phyloP scores from a whole-genome alignment of 208 protist genomes.

The Acanthamoeba divionensis region DNA sequence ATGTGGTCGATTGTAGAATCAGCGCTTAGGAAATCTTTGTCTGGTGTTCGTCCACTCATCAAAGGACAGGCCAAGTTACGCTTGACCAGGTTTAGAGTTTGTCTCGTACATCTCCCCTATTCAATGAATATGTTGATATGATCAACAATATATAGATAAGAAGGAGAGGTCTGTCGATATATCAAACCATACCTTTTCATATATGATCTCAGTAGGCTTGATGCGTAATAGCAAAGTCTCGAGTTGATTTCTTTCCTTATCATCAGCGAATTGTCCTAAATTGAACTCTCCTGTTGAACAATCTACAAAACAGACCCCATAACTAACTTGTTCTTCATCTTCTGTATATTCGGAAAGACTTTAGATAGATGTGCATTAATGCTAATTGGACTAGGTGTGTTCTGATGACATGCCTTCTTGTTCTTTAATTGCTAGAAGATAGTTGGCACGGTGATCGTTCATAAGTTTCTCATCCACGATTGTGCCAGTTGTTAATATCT shows the following conservation, averaged over 20 bases:
- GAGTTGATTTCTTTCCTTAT: constrained; percentile 51
- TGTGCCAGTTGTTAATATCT: constrained; percentile 64
- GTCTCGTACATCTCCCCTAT: constrained; percentile 26
- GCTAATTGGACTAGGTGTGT: neutral
- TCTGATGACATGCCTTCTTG: no score
- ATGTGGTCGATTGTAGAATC: neutral
- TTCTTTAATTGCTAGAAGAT: constrained; percentile 65
- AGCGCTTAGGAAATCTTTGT: neutral
- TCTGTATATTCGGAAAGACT: neutral
- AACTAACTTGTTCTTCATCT: neutral
- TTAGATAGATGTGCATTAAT: no score
- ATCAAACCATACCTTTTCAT: constrained; percentile 43
- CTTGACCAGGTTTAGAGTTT: constrained; percentile 20
- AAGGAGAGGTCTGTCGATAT: neutral
- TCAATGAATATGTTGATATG: neutral
- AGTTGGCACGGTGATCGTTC: constrained; percentile 47
- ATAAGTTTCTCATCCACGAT: constrained; percentile 68
- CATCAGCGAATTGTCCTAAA: constrained; percentile 57
- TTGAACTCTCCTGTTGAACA: constrained; percentile 58
- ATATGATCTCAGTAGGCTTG: constrained; percentile 64
- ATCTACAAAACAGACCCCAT: constrained; percentile 71
- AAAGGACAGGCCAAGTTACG: constrained; percentile 14
- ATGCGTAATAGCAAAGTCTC: constrained; percentile 65
- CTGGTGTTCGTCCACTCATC: neutral
- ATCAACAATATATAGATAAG: neutral